These are phyloP conservation scores for Phaffomyces opuntiae DNA, from an alignment of 805 yeast species.

Conservation along the genomic window DNA sequence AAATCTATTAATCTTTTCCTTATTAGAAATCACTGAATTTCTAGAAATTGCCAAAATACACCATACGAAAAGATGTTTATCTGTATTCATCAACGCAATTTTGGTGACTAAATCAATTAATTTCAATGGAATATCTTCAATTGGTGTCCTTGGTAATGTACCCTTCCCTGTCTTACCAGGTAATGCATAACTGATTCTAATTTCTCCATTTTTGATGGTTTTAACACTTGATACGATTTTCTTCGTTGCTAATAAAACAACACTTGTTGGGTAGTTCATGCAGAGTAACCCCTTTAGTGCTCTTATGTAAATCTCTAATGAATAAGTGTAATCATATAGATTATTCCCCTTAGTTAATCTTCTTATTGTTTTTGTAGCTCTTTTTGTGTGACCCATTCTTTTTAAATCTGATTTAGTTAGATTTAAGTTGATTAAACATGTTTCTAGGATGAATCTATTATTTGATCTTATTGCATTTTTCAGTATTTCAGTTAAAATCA, in stretches of 20 bases:
- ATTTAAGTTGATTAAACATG: slow-evolving; percentile 4
- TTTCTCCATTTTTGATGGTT: not conserved
- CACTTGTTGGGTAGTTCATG: not conserved
- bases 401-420: slow-evolving; percentile 1
- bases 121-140: slow-evolving; percentile 8
- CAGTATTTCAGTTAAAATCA: slow-evolving; percentile 4
- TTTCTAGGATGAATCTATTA: slow-evolving; percentile 4
- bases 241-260: slow-evolving; percentile 1
- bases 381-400: not conserved
- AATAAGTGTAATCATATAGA: not conserved
- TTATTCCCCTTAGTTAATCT: not conserved
- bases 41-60: slow-evolving; percentile 5
- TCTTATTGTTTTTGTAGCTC: slow-evolving; percentile 3
- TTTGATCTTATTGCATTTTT: slow-evolving; percentile 1
- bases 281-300: slow-evolving; percentile 6
- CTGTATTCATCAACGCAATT: slow-evolving; percentile 6
- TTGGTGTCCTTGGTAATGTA: not conserved
- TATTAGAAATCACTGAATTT: not conserved
- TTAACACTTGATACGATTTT: slow-evolving; percentile 3
- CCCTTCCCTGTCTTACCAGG: not conserved
- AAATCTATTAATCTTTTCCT: slow-evolving; percentile 2
- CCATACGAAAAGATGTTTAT: slow-evolving; percentile 9
- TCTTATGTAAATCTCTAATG: slow-evolving; percentile 1
- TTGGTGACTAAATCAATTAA: slow-evolving; percentile 6
- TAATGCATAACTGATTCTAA: slow-evolving; percentile 2